These are phyloP conservation scores for Amniculicola lignicola DNA, from an alignment of 495 filamentous ascomycete species.

Conservation along the genomic window DNA sequence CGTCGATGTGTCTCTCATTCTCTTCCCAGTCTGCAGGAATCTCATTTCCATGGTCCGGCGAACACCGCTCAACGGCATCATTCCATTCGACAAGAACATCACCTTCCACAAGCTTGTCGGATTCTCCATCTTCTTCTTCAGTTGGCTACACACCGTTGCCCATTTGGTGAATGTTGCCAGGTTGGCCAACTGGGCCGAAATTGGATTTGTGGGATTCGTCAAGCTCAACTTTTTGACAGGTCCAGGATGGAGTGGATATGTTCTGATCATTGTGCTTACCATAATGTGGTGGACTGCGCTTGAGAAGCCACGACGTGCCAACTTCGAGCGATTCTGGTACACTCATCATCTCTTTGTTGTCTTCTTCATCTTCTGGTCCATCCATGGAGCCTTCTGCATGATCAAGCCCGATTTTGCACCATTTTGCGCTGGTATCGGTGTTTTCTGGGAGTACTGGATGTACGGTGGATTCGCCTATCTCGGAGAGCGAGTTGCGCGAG, in stretches of 20 bases:
- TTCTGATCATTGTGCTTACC: slow-evolving; percentile 69
- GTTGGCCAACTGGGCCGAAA: slow-evolving; percentile 64
- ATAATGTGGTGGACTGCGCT: slow-evolving; percentile 66
- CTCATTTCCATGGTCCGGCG: slow-evolving; percentile 71
- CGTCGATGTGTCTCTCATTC: slow-evolving; percentile 69
- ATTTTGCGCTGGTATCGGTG: slow-evolving; percentile 66
- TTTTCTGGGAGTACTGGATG: slow-evolving; percentile 81
- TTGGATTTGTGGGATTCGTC: slow-evolving; percentile 69
- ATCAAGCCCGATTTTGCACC: slow-evolving; percentile 71
- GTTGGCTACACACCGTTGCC: slow-evolving; percentile 73
- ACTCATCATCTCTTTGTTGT: slow-evolving; percentile 74
- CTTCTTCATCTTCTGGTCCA: slow-evolving; percentile 79
- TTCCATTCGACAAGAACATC: slow-evolving; percentile 78
- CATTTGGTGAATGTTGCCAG: slow-evolving; percentile 80
- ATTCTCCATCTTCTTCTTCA: slow-evolving; percentile 79
- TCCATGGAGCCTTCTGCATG: slow-evolving; percentile 80
- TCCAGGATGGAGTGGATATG: slow-evolving; percentile 74
- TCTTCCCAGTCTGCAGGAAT: slow-evolving; percentile 77
- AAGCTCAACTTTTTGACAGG: slow-evolving; percentile 68
- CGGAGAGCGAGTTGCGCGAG: slow-evolving; percentile 64
- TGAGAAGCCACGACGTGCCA: slow-evolving; percentile 64
- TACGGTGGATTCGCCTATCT: slow-evolving; percentile 71
- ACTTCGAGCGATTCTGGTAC: slow-evolving; percentile 80
- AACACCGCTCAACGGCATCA: slow-evolving; percentile 72
- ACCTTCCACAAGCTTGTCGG: slow-evolving; percentile 77